Evolutionary conservation across 2,329 filamentous ascomycete genomes (phyloP).

Genomic region (Didymella pomorum): DNA sequence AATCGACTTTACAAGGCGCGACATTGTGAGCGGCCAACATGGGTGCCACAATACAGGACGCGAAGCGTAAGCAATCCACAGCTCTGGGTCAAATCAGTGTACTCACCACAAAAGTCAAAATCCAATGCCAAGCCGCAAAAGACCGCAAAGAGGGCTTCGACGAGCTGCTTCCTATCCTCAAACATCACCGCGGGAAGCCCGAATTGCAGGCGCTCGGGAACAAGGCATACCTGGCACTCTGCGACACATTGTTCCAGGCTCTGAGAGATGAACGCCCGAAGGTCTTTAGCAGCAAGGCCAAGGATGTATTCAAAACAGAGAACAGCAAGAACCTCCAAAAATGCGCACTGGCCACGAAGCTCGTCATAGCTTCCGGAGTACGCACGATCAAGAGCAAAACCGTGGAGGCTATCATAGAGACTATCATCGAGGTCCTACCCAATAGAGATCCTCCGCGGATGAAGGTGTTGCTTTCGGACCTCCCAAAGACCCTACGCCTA

Average conservation of each 20-base stretch:
- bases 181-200: slow-evolving; percentile 58
- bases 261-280: slow-evolving; percentile 71
- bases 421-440: slow-evolving; percentile 79
- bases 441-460: slow-evolving; percentile 69
- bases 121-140: slow-evolving; percentile 42
- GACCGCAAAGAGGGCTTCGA: slow-evolving; percentile 62
- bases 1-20: slow-evolving; percentile 13
- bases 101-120: slow-evolving; percentile 39
- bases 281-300: slow-evolving; percentile 62
- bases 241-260: slow-evolving; percentile 79
- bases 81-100: neutral
- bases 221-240: slow-evolving; percentile 80
- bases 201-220: slow-evolving; percentile 66
- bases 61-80: slow-evolving; percentile 39
- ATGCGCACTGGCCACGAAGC: slow-evolving; percentile 75
- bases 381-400: slow-evolving; percentile 77
- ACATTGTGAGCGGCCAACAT: slow-evolving; percentile 29
- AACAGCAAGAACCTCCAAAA: slow-evolving; percentile 65
- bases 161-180: slow-evolving; percentile 64
- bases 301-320: slow-evolving; percentile 29
- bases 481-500: slow-evolving; percentile 76
- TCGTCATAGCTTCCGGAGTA: slow-evolving; percentile 74
- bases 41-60: slow-evolving; percentile 48
- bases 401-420: slow-evolving; percentile 78
- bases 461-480: slow-evolving; percentile 73